These are phyloP conservation scores for Salmacisia buchloeana DNA, from an alignment of 1,284 basidiomycete genomes.

Conservation along the genomic window DNA sequence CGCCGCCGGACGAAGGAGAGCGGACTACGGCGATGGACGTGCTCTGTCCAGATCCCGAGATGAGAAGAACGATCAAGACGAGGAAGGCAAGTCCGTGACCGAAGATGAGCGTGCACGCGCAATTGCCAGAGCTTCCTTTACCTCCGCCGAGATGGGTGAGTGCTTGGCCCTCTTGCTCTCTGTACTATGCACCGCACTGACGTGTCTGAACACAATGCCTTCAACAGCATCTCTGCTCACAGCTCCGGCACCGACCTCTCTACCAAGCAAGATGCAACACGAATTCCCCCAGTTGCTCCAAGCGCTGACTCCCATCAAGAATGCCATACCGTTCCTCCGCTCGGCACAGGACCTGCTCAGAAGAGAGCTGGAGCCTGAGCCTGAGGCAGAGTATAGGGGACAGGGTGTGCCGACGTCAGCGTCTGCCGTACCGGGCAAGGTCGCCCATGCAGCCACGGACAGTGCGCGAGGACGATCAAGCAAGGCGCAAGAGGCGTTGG, in stretches of 20 bases:
- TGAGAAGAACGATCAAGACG: no score
- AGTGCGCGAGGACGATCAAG: no score
- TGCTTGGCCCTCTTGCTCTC: no score
- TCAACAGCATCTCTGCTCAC: not conserved
- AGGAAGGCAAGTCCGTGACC: no score
- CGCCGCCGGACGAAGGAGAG: no score
- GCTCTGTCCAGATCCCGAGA: no score
- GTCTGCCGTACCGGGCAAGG: not conserved
- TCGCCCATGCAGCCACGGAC: not conserved
- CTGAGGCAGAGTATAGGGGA: no score
- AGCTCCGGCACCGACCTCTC: not conserved
- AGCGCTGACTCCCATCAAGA: not conserved
- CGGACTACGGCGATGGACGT: no score
- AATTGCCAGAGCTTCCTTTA: not conserved
- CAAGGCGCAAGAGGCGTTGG: no score
- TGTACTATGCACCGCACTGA: not conserved
- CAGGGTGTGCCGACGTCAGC: no score
- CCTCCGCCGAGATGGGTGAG: not conserved
- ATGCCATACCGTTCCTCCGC: not conserved
- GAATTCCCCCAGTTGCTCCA: not conserved
- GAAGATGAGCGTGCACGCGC: not conserved
- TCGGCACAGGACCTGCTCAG: not conserved
- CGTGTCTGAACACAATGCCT: not conserved
- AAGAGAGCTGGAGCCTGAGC: not conserved
- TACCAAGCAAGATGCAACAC: not conserved